These are phyloP conservation scores for Suhomyces pyralidae DNA, from an alignment of 805 yeast species.

Conservation along the genomic window DNA sequence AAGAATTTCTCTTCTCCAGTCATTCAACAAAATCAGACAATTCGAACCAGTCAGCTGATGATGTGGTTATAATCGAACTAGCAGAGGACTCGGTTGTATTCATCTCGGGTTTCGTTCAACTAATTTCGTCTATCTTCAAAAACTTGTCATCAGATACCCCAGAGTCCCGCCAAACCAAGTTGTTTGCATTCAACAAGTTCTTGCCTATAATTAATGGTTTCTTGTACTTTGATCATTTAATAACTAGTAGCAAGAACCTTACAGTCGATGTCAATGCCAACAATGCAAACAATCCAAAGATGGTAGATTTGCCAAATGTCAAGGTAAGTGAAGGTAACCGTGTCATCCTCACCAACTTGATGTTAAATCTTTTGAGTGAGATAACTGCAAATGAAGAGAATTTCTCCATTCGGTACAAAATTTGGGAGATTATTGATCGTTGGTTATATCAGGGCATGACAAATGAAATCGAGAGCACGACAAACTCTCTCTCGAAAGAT, in stretches of 20 bases:
- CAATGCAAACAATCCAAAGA: constrained; percentile 11
- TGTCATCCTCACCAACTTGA: constrained; percentile 30
- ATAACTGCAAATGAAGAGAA: constrained; percentile 46
- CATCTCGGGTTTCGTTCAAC: constrained; percentile 67
- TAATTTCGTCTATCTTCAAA: constrained; percentile 44
- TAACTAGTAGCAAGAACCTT: constrained; percentile 15
- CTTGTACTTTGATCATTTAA: constrained; percentile 39
- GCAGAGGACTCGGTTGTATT: constrained; percentile 79
- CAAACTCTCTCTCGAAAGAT: constrained; percentile 2
- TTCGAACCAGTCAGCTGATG: constrained; percentile 25
- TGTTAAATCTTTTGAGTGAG: constrained; percentile 49
- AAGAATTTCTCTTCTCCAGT: constrained; percentile 27
- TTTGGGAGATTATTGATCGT: constrained; percentile 70
- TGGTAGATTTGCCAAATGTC: constrained; percentile 19
- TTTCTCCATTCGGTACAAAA: constrained; percentile 35
- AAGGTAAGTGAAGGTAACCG: constrained; percentile 35
- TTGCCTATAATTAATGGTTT: constrained; percentile 32
- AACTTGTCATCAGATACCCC: constrained; percentile 25
- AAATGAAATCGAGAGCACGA: neutral
- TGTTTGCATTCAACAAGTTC: constrained; percentile 30
- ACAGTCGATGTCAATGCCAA: constrained; percentile 10
- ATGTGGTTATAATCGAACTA: constrained; percentile 47
- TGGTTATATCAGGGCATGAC: constrained; percentile 54
- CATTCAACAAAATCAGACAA: constrained; percentile 12
- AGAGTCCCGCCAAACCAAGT: constrained; percentile 21